These are phyloP conservation scores for Komagataella kurtzmanii DNA, from an alignment of 805 yeast species.

Conservation along the genomic window DNA sequence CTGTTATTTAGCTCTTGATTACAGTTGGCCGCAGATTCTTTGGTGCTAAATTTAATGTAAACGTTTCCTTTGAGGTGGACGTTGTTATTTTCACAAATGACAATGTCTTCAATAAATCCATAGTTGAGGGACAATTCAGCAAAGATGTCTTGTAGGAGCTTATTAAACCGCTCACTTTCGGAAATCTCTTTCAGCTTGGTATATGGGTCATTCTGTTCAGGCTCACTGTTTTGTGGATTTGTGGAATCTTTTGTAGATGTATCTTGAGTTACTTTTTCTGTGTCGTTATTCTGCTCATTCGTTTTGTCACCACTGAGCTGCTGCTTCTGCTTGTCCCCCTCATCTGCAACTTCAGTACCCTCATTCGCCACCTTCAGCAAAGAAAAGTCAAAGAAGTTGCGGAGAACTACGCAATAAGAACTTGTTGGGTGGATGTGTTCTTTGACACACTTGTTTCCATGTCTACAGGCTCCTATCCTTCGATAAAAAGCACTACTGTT, in stretches of 20 bases:
- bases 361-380: conserved; percentile 1
- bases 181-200: conserved; percentile 12
- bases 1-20: conserved; percentile 52
- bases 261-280: not conserved
- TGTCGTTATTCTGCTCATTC: not conserved
- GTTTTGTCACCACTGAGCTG: not conserved
- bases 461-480: conserved; percentile 88
- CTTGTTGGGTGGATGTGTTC: conserved; percentile 52
- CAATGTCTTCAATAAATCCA: conserved; percentile 44
- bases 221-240: not conserved
- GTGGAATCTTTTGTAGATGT: not conserved
- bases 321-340: not conserved
- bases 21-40: conserved; percentile 47
- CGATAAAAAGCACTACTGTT: conserved; percentile 34
- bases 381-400: conserved; percentile 56
- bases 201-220: not conserved
- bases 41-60: conserved; percentile 45
- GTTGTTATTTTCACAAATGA: conserved; percentile 73
- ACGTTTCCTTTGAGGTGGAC: conserved; percentile 82
- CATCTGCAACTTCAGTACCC: conserved; percentile 5
- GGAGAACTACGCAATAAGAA: conserved; percentile 52
- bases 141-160: conserved; percentile 61
- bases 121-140: conserved; percentile 34
- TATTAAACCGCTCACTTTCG: conserved; percentile 36
- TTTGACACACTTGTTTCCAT: conserved; percentile 78